Conservation (phyloP, 345 rosid genomes). For the Hibiscus mutabilis region DNA sequence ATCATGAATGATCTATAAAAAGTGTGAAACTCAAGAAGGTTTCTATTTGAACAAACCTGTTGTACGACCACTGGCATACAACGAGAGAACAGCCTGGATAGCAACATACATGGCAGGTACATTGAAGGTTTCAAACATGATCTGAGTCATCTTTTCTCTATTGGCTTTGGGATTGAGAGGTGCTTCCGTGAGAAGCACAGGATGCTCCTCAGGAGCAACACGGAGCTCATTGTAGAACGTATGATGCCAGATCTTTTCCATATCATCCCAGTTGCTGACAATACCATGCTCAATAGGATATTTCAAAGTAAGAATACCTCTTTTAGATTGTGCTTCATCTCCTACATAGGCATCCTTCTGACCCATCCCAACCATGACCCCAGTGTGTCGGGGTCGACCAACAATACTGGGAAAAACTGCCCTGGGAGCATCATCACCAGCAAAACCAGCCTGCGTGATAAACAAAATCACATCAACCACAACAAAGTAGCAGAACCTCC, state of each 20-base stretch:
- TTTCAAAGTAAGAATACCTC: conserved; percentile 41
- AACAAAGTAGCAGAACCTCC: neutral
- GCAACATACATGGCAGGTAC: conserved; percentile 93
- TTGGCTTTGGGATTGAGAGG: conserved; percentile 29
- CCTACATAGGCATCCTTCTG: conserved; percentile 82
- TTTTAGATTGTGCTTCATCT: conserved; percentile 41
- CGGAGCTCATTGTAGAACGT: conserved; percentile 70
- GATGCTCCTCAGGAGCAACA: conserved; percentile 46
- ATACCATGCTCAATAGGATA: conserved; percentile 46
- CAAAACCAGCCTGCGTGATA: conserved; percentile 37
- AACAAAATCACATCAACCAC: neutral
- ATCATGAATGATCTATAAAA: neutral
- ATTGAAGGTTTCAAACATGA: conserved; percentile 91
- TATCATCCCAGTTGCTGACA: conserved; percentile 49
- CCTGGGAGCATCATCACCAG: conserved; percentile 47
- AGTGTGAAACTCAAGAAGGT: neutral
- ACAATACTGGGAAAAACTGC: conserved; percentile 46
- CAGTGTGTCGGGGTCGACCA: conserved; percentile 26
- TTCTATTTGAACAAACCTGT: conserved; percentile 7
- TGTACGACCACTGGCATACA: conserved; percentile 22
- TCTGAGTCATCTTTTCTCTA: conserved; percentile 64
- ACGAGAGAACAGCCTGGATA: conserved; percentile 69
- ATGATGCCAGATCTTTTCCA: conserved; percentile 98
- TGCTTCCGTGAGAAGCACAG: conserved; percentile 38
- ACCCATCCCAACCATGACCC: conserved; percentile 40